A percentile compares a stretch with the other conserved stretches of the same genome.
Evolutionary conservation across 352 stramenopile species (phyloP).

Genomic region (Saprolegnia diclina): DNA sequence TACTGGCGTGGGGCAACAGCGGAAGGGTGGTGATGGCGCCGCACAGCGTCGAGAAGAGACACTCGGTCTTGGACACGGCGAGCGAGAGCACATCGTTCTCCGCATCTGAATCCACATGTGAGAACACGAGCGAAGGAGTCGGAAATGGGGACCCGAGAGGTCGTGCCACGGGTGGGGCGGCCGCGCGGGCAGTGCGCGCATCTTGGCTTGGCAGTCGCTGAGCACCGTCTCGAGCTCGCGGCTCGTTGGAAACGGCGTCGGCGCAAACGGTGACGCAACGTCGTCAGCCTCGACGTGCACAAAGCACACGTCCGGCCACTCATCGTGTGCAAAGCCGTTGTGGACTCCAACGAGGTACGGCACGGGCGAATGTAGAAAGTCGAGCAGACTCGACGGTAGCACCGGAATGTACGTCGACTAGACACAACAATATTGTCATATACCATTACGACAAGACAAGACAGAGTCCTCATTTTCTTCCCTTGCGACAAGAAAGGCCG

Average conservation of each 20-base stretch:
- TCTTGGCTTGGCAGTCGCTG: constrained; percentile 45
- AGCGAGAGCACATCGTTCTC: constrained; percentile 73
- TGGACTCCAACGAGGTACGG: constrained; percentile 74
- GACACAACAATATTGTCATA: too few species aligned
- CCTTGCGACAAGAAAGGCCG: too few species aligned
- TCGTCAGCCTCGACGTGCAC: constrained; percentile 65
- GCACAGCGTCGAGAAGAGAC: constrained; percentile 63
- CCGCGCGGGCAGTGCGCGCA: constrained; percentile 35
- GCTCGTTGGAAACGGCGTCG: constrained; percentile 48
- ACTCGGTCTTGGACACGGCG: constrained; percentile 62
- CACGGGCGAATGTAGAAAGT: constrained; percentile 81
- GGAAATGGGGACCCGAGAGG: constrained; percentile 41
- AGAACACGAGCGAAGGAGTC: background rate
- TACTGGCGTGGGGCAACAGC: constrained; percentile 42
- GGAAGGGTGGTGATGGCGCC: constrained; percentile 61
- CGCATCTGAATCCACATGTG: constrained; percentile 31
- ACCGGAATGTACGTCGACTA: constrained; percentile 83
- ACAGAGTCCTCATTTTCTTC: too few species aligned
- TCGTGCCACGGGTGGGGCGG: constrained; percentile 68
- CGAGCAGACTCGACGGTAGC: constrained; percentile 56
- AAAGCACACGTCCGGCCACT: constrained; percentile 81
- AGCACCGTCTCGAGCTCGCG: constrained; percentile 56
- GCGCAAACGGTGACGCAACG: constrained; percentile 40
- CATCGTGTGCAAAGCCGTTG: constrained; percentile 32
- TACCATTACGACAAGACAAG: too few species aligned